Evolutionary conservation across 73 alveolate species (phyloP).

Genomic region (Halteria grandinella): DNA sequence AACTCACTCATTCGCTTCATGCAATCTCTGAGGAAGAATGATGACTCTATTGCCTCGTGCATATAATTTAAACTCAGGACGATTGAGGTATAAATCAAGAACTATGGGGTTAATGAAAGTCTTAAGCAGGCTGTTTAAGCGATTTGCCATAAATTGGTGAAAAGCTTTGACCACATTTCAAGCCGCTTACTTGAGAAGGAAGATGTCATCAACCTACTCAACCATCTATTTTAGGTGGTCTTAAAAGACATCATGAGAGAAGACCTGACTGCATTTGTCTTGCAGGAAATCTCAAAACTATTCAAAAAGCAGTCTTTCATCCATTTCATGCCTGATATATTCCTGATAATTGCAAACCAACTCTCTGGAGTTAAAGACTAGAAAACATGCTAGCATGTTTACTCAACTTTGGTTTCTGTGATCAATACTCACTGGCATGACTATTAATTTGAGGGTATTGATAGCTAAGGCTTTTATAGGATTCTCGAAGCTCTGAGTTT

Average conservation of each 20-base stretch:
- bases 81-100: not conserved
- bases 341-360: not conserved
- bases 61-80: not conserved
- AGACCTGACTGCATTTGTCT: conserved; percentile 12
- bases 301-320: conserved; percentile 1
- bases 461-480: not conserved
- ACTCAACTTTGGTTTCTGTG: not conserved
- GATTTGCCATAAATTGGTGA: conserved; percentile 16
- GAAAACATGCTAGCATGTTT: not conserved
- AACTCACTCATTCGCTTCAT: not conserved
- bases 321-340: not conserved
- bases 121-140: not conserved
- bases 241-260: not conserved
- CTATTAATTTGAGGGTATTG: not conserved
- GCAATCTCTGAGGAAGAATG: conserved; percentile 27
- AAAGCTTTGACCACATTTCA: not conserved
- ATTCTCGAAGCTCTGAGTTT: not conserved
- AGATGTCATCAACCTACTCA: not conserved
- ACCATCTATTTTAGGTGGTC: not conserved
- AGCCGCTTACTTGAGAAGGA: not conserved
- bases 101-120: conserved; percentile 16
- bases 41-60: conserved; percentile 7
- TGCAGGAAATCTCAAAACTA: not conserved
- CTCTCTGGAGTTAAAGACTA: not conserved
- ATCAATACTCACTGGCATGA: conserved; percentile 18